These are phyloP conservation scores for Fagopyrum tataricum DNA, from an alignment of 148 eudicot species.

Conservation along the genomic window DNA sequence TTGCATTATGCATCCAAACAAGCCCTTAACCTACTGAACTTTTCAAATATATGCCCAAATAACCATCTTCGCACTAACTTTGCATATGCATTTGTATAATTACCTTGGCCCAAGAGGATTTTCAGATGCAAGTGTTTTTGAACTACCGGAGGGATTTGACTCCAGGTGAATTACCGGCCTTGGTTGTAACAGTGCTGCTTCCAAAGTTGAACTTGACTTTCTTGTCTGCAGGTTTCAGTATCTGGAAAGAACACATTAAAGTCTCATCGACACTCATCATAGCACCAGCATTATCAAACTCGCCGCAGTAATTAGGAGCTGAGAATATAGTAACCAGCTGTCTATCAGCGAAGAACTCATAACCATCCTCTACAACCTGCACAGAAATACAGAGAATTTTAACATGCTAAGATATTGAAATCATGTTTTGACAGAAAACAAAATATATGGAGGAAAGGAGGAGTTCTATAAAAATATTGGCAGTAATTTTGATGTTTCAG, in stretches of 20 bases:
- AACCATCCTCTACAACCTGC: conserved; percentile 61
- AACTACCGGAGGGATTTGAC: not conserved
- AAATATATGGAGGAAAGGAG: not conserved
- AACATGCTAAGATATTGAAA: not conserved
- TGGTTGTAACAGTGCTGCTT: conserved; percentile 34
- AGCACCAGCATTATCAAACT: conserved; percentile 58
- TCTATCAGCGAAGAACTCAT: conserved; percentile 47
- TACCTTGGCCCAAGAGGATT: conserved; percentile 3
- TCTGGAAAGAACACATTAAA: conserved; percentile 58
- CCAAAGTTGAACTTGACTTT: conserved; percentile 37
- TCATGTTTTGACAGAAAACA: not conserved
- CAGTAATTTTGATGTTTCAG: not conserved
- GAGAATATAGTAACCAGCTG: conserved; percentile 45
- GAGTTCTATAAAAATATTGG: not conserved
- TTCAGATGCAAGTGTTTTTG: not conserved
- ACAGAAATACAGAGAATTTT: not conserved
- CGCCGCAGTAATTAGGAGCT: conserved; percentile 42
- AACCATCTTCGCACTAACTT: not conserved
- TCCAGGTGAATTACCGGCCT: conserved; percentile 16
- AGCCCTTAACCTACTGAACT: not conserved
- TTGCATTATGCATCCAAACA: too few species aligned
- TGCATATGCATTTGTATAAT: not conserved
- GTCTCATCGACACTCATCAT: conserved; percentile 62
- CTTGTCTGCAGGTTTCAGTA: conserved; percentile 55
- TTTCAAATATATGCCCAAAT: not conserved